Percentiles rank a stretch among this genome's conserved stretches.
Conservation (phyloP, 2,329 filamentous ascomycete genomes). For the Penicillium sp. region DNA sequence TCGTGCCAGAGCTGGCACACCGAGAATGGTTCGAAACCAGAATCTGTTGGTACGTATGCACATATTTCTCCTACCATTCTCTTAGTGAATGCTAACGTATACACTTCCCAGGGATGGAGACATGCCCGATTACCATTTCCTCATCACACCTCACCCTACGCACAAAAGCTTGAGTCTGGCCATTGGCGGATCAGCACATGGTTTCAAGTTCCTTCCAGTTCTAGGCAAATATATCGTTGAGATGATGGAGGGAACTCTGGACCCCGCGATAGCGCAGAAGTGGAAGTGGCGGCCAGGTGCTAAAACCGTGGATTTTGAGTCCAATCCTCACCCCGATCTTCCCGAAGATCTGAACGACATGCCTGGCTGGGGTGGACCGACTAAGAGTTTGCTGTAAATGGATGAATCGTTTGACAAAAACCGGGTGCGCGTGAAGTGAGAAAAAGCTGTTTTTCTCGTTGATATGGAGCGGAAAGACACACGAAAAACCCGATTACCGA, state of each 20-base stretch:
- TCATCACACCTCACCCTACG: slow-evolving; percentile 46
- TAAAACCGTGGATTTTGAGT: background rate
- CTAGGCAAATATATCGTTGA: slow-evolving; percentile 4
- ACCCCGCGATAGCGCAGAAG: background rate
- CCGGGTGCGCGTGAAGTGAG: too few species aligned
- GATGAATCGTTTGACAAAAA: too few species aligned
- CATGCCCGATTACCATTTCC: slow-evolving; percentile 52
- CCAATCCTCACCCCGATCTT: background rate
- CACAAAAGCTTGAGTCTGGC: background rate
- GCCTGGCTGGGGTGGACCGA: background rate
- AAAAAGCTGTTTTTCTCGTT: too few species aligned
- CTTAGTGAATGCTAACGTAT: background rate
- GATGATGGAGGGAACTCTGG: slow-evolving; percentile 39
- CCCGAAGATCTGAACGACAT: background rate
- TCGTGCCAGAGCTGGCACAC: slow-evolving; percentile 51
- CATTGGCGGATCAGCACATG: slow-evolving; percentile 19
- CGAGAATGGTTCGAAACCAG: slow-evolving; percentile 44
- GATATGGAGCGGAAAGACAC: too few species aligned
- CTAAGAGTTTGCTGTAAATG: background rate
- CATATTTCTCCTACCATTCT: background rate
- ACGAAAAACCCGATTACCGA: too few species aligned
- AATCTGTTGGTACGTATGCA: slow-evolving; percentile 51
- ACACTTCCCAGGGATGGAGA: slow-evolving; percentile 39
- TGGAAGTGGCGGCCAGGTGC: background rate
- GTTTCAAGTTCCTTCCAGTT: slow-evolving; percentile 4